Evolutionary conservation across 1,139 yeast species (phyloP), one percentile per base, ranked within the genome.

Genomic region (Taphrina populina): DNA sequence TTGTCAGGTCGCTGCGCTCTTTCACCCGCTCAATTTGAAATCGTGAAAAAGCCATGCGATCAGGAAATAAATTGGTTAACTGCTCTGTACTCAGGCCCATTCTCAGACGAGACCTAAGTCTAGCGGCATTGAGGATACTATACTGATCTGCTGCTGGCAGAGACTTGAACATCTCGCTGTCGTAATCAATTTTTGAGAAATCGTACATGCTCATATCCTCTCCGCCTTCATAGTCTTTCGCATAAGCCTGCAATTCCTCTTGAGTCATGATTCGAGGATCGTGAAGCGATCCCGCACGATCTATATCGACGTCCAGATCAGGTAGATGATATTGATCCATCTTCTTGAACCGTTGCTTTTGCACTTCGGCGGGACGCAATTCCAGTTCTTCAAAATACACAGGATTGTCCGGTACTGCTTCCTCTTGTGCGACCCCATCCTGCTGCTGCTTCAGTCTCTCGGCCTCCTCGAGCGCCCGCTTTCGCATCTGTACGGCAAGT

Each of bases 81-180:
- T 94, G 96, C 13, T 86, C 92, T 59, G 88, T 87, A 0, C 90
- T 76, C 66, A 84, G 88, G 0, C 99, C 99, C 95, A 94, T 84
- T 72, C 99, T 81, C 67, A 94, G 77, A 57, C 99, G 73, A 0
- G 97, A 90, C 61, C 88, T 77, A 32, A 88, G 72, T 56, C 99
- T 70, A 17, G 95, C 77, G 57, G 88, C 88, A 8, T 92, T 87
- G 23, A 94, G 71, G 1, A 88, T 79, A 79, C 88, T 88, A 66
- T 92, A 94, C 66, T 88, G 96, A 0, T 95, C 83, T 0, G 90
- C 79, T 56, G 83, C 71, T 0, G 98, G 96, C 27, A 74, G 62
- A 8, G 63, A 51, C 27, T 64, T 59, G 52, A 74, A 73, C 39
- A 71, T 71, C 1, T 64, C 63, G 0, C 76, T 71, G 4, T 69